Conservation (phyloP, 176 grass and related monocot genomes). For the Carex pumila region DNA sequence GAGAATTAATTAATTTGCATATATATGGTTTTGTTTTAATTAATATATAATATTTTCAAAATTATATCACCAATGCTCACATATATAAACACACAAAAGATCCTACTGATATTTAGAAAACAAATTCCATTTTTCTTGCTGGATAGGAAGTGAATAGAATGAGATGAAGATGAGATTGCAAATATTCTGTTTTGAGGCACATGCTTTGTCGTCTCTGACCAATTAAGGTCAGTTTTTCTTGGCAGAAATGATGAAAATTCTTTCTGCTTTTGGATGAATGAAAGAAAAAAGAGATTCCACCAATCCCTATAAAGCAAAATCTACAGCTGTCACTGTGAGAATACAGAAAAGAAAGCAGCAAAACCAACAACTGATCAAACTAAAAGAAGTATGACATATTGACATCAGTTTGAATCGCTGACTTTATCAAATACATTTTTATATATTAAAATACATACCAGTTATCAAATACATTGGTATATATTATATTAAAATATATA, state of each 20-base stretch:
- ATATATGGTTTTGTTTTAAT: too few species aligned
- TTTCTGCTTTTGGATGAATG: conserved; percentile 11
- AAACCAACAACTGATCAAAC: neutral
- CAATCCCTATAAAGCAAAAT: conserved; percentile 25
- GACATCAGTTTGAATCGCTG: neutral
- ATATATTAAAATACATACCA: too few species aligned
- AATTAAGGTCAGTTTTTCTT: neutral
- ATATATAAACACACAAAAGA: neutral
- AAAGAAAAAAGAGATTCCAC: conserved; percentile 16
- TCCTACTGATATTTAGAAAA: neutral
- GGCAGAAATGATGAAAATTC: conserved; percentile 20
- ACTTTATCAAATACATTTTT: neutral
- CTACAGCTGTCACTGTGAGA: neutral
- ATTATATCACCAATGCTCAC: neutral
- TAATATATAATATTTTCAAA: too few species aligned
- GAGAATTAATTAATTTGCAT: too few species aligned
- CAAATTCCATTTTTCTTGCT: neutral
- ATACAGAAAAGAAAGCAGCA: neutral
- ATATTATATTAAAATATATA: too few species aligned
- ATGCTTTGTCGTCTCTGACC: conserved; percentile 14
- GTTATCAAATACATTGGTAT: too few species aligned
- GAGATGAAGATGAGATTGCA: neutral
- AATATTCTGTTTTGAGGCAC: neutral
- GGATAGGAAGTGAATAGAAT: neutral
- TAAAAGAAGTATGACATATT: neutral